Evolutionary conservation across 441 rosid species (phyloP), one percentile per base, ranked within the genome.

Genomic region (Metrosideros polymorpha): DNA sequence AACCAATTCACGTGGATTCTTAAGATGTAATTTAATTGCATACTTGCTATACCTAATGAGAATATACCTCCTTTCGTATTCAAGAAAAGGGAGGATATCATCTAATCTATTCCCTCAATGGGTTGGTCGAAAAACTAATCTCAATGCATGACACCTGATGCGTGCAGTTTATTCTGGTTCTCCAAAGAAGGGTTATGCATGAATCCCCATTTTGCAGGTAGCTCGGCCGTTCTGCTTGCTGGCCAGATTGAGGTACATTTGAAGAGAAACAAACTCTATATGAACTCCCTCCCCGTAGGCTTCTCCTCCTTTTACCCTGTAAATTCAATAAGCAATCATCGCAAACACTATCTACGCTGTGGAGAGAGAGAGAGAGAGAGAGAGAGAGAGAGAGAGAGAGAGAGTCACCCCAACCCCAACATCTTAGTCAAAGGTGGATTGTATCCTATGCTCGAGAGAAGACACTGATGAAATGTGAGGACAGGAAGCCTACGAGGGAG

Each of bases 401-500:
- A 27, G 39, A 61, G 39, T 63, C 42, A 32, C 42, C 76, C 51
- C 42, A 32, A 24, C 76, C 51, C 42, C 42, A 30, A 18, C 42
- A 19, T 63, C 43, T 63, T 63, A 63, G 42, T 30, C 35, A 7
- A 63, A 63, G 76, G 42, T 35, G 45, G 79, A 66, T 9, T 22
- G 47, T 35, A 66, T 66, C 8, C 19, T 35, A 9, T 12, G 47
- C 45, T 10, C 47, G 7, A 9, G 79, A 35, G 4, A 66, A 66
- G 79, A 66, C 45, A 66, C 42, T 17, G 45, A 66, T 82, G 15
- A 25, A 42, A 42, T 84, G 45, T 1, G 52, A 85, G 13, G 9
- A 7, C n/a, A 57, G 76, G 39, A 86, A 61, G 89, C 89, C 89
- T 87, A 53, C 86, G 89, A 88, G 90, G 91, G 90, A 89, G 90